Evolutionary conservation across 768 basidiomycete species (phyloP), one percentile per base, ranked within the genome.

Genomic region (Lactifluus echinatus): DNA sequence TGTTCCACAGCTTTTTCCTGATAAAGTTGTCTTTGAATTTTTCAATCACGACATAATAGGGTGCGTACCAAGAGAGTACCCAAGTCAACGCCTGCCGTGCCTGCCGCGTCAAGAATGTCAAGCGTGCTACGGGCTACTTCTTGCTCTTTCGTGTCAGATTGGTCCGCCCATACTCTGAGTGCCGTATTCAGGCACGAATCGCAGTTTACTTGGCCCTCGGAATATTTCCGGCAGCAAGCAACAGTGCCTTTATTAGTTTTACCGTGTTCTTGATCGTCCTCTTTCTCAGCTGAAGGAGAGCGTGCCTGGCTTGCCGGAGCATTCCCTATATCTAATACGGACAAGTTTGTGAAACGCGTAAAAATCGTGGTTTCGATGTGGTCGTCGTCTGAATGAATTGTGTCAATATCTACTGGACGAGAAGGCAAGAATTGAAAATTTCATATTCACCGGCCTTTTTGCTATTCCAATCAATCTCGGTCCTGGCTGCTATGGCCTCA

Each of bases 401-500:
- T 47, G 52, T 60, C 61, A 7, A 45, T 19, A 6, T 7, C 8
- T 24, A 19, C n/a, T n/a, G 37, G 36, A 14, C 17, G 11, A 26
- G 8, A 17, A 19, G 12, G 11, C 7, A 51, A 14, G 8, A 52
- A 8, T 3, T n/a, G n/a, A n/a, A 14, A 26, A 12, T 24, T 14
- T 14, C 29, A 24, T 8, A 67, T 75, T 54, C 60, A 87, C 90
- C 89, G 62, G 87, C 85, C 76, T 90, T 89, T 73, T 91, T 91
- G 69, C 89, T 95, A 63, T 90, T 90, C 81, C 86, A 91, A 65
- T 91, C 88, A 34, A 87, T 72, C 11, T 68, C 72, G 24, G 74
- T 67, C 7, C 84, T 79, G 37, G 82, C 78, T 5, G 74, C 71
- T 60, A 78, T 81, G 12, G 84, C 74, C 50, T 79, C 76, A 11